These are phyloP conservation scores for Paraphoma sp. DNA, from an alignment of 2,329 filamentous ascomycete species.

Conservation along the genomic window DNA sequence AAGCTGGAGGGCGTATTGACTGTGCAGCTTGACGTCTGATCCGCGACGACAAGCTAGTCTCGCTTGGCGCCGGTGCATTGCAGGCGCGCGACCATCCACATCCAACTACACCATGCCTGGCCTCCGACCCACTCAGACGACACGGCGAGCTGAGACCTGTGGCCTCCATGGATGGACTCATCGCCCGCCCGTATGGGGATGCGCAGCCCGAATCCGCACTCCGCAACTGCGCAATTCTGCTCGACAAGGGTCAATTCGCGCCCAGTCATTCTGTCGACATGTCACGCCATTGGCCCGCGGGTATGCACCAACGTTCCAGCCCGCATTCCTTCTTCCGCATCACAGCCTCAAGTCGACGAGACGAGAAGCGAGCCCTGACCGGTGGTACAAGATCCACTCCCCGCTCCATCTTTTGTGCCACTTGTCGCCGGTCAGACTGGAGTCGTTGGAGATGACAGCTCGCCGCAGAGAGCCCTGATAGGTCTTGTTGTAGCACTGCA, in stretches of 20 bases:
- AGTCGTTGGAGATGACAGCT: constrained; percentile 10
- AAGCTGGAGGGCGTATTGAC: constrained; percentile 20
- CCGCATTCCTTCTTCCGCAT: constrained; percentile 1
- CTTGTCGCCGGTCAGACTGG: constrained; percentile 30
- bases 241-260: neutral
- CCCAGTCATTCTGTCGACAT: constrained; percentile 10
- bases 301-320: constrained; percentile 22
- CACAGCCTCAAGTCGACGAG: constrained; percentile 11
- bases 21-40: constrained; percentile 14
- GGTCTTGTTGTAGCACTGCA: constrained; percentile 12
- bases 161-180: neutral
- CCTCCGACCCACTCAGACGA: neutral
- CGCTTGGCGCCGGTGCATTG: constrained; percentile 3
- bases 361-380: constrained; percentile 26
- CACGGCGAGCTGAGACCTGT: neutral
- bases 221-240: constrained; percentile 10
- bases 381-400: constrained; percentile 27
- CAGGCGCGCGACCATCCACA: neutral
- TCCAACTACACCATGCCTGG: neutral
- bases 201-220: neutral
- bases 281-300: constrained; percentile 20
- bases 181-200: neutral
- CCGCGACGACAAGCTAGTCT: constrained; percentile 16
- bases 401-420: constrained; percentile 15
- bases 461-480: constrained; percentile 11